Conservation (phyloP, 2,329 filamentous ascomycete species). For the Emericellopsis cladophorae region DNA sequence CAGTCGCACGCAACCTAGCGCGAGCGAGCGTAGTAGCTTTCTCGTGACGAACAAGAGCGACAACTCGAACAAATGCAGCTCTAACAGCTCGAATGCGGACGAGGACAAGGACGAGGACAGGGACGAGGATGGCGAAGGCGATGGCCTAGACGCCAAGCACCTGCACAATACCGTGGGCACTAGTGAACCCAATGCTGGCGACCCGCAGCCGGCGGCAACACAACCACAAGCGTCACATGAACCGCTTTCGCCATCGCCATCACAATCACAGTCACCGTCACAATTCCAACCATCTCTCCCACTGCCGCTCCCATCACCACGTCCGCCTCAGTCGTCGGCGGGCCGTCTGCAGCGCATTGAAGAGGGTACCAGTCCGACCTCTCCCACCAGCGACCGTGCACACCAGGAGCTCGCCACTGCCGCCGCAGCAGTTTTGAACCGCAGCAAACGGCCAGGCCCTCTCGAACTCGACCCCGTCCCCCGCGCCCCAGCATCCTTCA, state of each 20-base stretch:
- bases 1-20: not conserved
- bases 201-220: constrained; percentile 1
- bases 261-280: constrained; percentile 1
- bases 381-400: not conserved
- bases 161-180: not conserved
- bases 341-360: constrained; percentile 6
- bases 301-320: constrained; percentile 1
- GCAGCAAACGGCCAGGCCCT: not conserved
- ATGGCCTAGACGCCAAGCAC: too few relatives aligned
- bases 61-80: not conserved
- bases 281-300: too few relatives aligned
- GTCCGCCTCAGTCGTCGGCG: not conserved
- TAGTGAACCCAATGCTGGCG: not conserved
- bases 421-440: not conserved
- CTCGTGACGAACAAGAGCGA: not conserved
- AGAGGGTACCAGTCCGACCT: constrained; percentile 3
- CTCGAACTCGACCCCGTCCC: not conserved
- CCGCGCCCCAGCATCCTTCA: not conserved
- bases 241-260: constrained; percentile 5
- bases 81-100: constrained; percentile 2
- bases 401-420: not conserved
- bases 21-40: not conserved
- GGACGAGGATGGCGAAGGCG: too few relatives aligned
- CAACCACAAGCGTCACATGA: not conserved
- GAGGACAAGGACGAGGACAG: not conserved